Evolutionary conservation across 2,329 filamentous ascomycete genomes (phyloP).

Genomic region (Colletotrichum higginsianum): DNA sequence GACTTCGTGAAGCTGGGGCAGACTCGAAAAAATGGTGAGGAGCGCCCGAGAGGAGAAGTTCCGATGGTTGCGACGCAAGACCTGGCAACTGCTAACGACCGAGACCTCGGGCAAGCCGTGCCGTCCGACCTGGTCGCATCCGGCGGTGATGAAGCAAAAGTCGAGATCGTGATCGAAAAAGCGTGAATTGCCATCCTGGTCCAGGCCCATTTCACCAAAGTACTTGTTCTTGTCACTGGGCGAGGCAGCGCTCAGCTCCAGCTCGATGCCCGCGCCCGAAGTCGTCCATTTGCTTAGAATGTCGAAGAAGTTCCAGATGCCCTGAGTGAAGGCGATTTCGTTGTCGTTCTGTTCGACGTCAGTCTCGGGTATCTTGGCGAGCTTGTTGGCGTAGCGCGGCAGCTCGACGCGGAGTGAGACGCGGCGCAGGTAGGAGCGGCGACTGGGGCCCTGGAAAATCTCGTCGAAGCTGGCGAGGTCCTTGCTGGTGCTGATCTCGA

Average conservation of each 20-base stretch:
- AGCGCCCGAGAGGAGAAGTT: conserved; percentile 44
- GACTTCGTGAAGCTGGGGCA: conserved; percentile 43
- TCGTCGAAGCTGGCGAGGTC: conserved; percentile 45
- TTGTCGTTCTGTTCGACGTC: conserved; percentile 48
- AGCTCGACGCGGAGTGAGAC: conserved; percentile 46
- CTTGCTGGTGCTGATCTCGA: conserved; percentile 43
- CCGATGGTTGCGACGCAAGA: conserved; percentile 45
- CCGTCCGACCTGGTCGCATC: conserved; percentile 42
- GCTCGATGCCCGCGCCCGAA: conserved; percentile 42
- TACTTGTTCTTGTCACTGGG: conserved; percentile 45
- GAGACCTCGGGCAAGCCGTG: conserved; percentile 45
- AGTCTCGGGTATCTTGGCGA: conserved; percentile 43
- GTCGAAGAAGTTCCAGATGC: conserved; percentile 46
- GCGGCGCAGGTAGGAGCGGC: conserved; percentile 43
- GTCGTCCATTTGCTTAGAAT: conserved; percentile 45
- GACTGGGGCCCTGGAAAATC: conserved; percentile 43
- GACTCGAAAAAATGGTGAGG: conserved; percentile 44
- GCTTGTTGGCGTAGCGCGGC: conserved; percentile 43
- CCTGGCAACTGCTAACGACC: conserved; percentile 42
- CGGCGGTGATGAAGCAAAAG: conserved; percentile 43
- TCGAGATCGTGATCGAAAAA: conserved; percentile 47
- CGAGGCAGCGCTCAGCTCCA: conserved; percentile 47
- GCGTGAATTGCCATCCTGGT: conserved; percentile 46
- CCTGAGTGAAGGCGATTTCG: conserved; percentile 46
- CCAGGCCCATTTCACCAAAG: conserved; percentile 45